Base-by-base conservation (phyloP, 768 basidiomycete species). In the Lentinula edodes region DNA sequence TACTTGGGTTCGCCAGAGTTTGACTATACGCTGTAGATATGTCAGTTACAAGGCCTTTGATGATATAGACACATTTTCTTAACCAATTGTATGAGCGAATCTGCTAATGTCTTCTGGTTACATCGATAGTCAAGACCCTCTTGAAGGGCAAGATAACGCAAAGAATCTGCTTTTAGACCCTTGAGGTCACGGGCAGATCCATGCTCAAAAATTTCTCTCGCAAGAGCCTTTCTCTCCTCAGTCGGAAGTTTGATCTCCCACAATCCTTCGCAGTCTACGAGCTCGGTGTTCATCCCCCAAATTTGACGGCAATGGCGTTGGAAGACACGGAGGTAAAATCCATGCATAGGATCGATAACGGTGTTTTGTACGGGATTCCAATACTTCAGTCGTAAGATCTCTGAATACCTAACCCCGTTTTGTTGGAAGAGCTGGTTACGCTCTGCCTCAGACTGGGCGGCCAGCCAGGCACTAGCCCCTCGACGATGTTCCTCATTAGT, bases 241-340 rank as follows among this genome's bases (percentile, higher is more conserved):
- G 6, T 60, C n/a, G 58, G 46, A 3, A 16, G 10, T 20, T 20
- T 5, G 1, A 36, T 5, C 28, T 60, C 58, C 58, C 58, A 52
- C 8, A 34, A n/a, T n/a, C 66, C 69, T 41, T 65, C 58, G 7
- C 69, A 67, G 59, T 68, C 70, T 1, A 57, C 53, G n/a, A 64
- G 51, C 3, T 57, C 50, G 18, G 65, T 62, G 56, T 66, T 60
- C 69, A 72, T 70, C 9, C 70, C 68, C 58, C 70, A 66, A 41
- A 74, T 65, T 0, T 56, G 9, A 7, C 63, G 55, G 45, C 63
- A 64, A 42, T 67, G 66, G 5, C 66, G 51, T 48, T 56, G 64
- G 16, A 64, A 48, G 9, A 51, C 13, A 1, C 66, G 48, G 28
- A 67, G n/a, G n/a, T n/a, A n/a, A n/a, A n/a, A n/a, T n/a, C n/a